Base-by-base conservation (phyloP, 208 protist genomes). In the Kentomonas sorsogonicus region DNA sequence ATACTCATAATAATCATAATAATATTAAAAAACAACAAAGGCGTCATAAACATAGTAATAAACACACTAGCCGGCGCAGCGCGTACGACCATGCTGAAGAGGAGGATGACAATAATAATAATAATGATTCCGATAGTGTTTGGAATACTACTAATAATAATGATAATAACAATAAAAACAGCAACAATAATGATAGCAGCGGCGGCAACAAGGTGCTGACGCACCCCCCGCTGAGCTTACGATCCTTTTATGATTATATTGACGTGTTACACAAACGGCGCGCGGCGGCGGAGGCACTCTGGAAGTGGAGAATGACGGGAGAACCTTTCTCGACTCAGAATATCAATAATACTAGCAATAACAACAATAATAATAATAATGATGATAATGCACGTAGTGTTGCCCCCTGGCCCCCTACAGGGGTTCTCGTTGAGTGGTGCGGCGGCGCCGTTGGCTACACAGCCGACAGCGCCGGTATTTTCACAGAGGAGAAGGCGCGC, bases 351-450 rank as follows among this genome's bases (percentile, higher is more conserved):
- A 48, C 13, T 48, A 48, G 25, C 22, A 48, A 48, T 48, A 48
- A 48, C 22, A 48, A 48, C 22, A 48, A 48, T 48, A 48, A 48
- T 18, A 48, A 48, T 48, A 18, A 48, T 20, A 18, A 48, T 20
- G 25, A 6, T 6, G 22, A 6, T 6, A 41, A 41, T 41, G n/a
- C n/a, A n/a, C n/a, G n/a, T n/a, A n/a, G n/a, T n/a, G n/a, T n/a
- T n/a, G n/a, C n/a, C n/a, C n/a, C n/a, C n/a, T n/a, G n/a, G n/a
- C n/a, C n/a, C n/a, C n/a, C n/a, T n/a, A n/a, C n/a, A n/a, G n/a
- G n/a, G n/a, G n/a, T n/a, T n/a, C n/a, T n/a, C n/a, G n/a, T n/a
- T n/a, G n/a, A n/a, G n/a, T n/a, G n/a, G n/a, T n/a, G n/a, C n/a
- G n/a, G n/a, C n/a, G n/a, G n/a, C n/a, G n/a, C n/a, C n/a, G n/a